Conservation (phyloP, 2,329 filamentous ascomycete genomes). For the Scedosporium aurantiacum region DNA sequence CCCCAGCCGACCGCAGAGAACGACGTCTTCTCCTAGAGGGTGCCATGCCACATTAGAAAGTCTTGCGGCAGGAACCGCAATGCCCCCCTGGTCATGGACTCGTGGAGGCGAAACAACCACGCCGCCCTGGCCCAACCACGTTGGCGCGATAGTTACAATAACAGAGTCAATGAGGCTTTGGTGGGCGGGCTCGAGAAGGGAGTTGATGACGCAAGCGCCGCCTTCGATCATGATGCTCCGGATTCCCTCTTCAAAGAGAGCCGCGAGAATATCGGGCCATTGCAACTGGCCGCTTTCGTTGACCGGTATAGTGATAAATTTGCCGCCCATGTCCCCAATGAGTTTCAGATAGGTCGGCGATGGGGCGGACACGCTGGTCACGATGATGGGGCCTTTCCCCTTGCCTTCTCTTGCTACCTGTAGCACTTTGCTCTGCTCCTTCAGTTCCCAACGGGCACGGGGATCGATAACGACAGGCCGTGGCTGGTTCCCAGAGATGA, state of each 20-base stretch:
- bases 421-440: slow-evolving; percentile 51
- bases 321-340: slow-evolving; percentile 39
- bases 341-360: slow-evolving; percentile 31
- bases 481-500: slow-evolving; percentile 58
- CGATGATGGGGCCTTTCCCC: slow-evolving; percentile 64
- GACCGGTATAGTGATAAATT: slow-evolving; percentile 31
- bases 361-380: slow-evolving; percentile 38
- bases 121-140: slow-evolving; percentile 75
- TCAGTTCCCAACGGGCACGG: slow-evolving; percentile 58
- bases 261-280: slow-evolving; percentile 54
- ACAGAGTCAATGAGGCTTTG: slow-evolving; percentile 60
- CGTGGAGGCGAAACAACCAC: slow-evolving; percentile 65
- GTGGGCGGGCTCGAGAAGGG: slow-evolving; percentile 55
- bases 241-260: slow-evolving; percentile 49
- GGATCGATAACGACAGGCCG: slow-evolving; percentile 77
- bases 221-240: slow-evolving; percentile 87
- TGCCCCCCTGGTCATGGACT: slow-evolving; percentile 38
- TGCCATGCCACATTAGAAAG: slow-evolving; percentile 61
- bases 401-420: slow-evolving; percentile 49
- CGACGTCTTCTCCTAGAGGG: slow-evolving; percentile 71
- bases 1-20: slow-evolving; percentile 60
- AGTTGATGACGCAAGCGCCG: slow-evolving; percentile 71
- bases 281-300: slow-evolving; percentile 33
- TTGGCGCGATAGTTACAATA: slow-evolving; percentile 81
- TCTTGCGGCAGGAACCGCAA: slow-evolving; percentile 49